Evolutionary conservation across 192 early-diverging fungal genomes (phyloP).

Genomic region (Mortierella hygrophila): DNA sequence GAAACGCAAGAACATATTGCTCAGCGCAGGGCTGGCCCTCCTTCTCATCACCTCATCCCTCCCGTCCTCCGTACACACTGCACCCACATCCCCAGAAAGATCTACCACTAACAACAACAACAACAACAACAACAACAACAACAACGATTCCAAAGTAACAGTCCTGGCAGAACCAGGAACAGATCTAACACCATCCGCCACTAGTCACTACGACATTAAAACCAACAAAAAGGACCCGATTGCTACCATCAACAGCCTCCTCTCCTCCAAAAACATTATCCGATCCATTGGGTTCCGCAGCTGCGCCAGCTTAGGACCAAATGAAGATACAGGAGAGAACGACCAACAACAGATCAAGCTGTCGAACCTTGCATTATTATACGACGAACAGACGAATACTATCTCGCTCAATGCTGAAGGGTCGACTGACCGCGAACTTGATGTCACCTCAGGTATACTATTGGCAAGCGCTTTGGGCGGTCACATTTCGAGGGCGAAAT

Average conservation of each 20-base stretch:
- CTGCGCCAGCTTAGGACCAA: neutral
- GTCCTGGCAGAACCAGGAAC: neutral
- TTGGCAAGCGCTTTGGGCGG: too few species aligned
- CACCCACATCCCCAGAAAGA: neutral
- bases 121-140: neutral
- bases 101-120: neutral
- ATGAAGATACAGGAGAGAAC: neutral
- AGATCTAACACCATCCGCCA: neutral
- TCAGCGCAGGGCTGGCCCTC: neutral
- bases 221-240: neutral
- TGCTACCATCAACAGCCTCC: neutral
- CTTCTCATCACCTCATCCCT: neutral
- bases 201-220: neutral
- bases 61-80: neutral
- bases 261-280: constrained; percentile 18
- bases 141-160: neutral
- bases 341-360: constrained; percentile 10
- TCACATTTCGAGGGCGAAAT: too few species aligned
- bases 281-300: constrained; percentile 31
- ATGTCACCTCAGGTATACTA: constrained; percentile 29
- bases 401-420: constrained; percentile 36
- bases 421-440: constrained; percentile 19
- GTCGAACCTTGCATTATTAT: constrained; percentile 20
- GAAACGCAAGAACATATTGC: neutral
- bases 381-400: constrained; percentile 30